These are phyloP conservation scores for Entomophthora muscae DNA, from an alignment of 371 early-diverging fungal species.

Conservation along the genomic window DNA sequence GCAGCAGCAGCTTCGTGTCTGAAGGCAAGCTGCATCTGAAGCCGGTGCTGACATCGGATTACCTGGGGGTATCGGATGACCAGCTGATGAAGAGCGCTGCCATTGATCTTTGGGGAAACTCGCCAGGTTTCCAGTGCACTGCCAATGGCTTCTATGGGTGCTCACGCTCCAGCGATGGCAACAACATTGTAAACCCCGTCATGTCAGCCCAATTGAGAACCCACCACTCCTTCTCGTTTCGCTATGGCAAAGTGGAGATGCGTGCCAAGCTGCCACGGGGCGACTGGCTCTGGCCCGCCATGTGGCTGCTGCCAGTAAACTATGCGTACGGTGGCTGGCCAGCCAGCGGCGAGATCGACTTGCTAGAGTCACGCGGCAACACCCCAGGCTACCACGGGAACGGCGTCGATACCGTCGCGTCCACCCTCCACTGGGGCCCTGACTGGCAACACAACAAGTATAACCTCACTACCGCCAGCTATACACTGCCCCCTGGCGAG, in stretches of 20 bases:
- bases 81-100: constrained; percentile 15
- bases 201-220: constrained; percentile 35
- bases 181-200: constrained; percentile 41
- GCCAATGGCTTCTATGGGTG: constrained; percentile 27
- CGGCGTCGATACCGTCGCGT: constrained; percentile 4
- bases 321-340: constrained; percentile 51
- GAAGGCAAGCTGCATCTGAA: constrained; percentile 40
- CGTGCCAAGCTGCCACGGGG: constrained; percentile 41
- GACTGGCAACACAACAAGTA: constrained; percentile 1
- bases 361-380: constrained; percentile 41
- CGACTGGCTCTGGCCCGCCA: constrained; percentile 48
- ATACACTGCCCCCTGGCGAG: constrained; percentile 11
- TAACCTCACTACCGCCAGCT: constrained; percentile 6
- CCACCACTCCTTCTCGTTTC: constrained; percentile 24
- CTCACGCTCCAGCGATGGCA: constrained; percentile 24
- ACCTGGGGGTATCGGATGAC: constrained; percentile 12
- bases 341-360: constrained; percentile 34
- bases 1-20: constrained; percentile 39
- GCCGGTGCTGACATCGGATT: constrained; percentile 34
- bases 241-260: constrained; percentile 43
- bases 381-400: constrained; percentile 17
- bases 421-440: constrained; percentile 9
- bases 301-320: constrained; percentile 48
- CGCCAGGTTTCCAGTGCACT: constrained; percentile 19
- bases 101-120: constrained; percentile 17